Evolutionary conservation across 345 rosid species (phyloP).

Genomic region (Boechera retrofracta): DNA sequence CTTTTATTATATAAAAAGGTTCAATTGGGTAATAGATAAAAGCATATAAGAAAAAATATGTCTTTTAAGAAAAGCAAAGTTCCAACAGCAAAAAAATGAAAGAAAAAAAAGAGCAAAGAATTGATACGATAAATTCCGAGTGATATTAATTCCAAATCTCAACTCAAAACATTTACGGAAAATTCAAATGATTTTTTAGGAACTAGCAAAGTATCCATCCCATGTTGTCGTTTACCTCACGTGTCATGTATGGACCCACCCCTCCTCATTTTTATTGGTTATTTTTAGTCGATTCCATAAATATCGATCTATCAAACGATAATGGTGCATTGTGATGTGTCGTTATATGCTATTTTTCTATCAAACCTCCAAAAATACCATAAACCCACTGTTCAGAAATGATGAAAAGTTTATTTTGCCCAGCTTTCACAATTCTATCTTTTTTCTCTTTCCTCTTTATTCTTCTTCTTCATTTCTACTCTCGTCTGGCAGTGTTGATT

Average conservation of each 20-base stretch:
- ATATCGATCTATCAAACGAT: constrained; percentile 31
- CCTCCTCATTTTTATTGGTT: constrained; percentile 4
- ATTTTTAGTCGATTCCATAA: constrained; percentile 22
- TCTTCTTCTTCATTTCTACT: too few species aligned
- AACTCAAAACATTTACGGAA: constrained; percentile 21
- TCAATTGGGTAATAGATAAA: background rate
- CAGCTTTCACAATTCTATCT: too few species aligned
- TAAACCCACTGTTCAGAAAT: too few species aligned
- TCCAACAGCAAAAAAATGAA: background rate
- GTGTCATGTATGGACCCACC: constrained; percentile 38
- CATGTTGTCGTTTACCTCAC: constrained; percentile 39
- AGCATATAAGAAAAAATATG: background rate
- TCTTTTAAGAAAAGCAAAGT: background rate
- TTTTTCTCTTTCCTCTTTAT: too few species aligned
- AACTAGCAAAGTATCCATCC: constrained; percentile 18
- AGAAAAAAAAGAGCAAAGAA: background rate
- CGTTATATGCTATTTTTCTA: background rate
- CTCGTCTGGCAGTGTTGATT: background rate
- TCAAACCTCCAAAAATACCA: too few species aligned
- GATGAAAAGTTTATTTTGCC: too few species aligned
- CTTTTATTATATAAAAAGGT: background rate
- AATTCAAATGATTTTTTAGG: background rate
- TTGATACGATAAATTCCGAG: constrained; percentile 9
- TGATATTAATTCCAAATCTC: constrained; percentile 20
- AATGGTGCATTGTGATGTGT: constrained; percentile 37